These are phyloP conservation scores for Penicillium paradoxum DNA, from an alignment of 495 filamentous ascomycete genomes.

Conservation along the genomic window DNA sequence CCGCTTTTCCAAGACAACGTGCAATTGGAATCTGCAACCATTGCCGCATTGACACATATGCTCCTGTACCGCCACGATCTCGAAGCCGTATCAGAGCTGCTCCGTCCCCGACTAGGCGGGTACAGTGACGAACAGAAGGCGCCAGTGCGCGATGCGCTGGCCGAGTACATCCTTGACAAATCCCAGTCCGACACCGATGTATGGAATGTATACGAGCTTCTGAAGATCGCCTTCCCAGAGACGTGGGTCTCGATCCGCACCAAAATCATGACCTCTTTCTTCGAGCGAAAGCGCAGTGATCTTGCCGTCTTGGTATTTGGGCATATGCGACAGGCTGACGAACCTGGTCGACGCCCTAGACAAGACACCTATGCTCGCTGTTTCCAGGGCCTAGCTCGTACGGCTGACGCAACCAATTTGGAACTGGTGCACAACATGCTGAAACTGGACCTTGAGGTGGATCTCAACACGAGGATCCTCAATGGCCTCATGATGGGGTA, in stretches of 20 bases:
- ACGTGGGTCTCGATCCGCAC: constrained; percentile 55
- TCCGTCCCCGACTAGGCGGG: constrained; percentile 58
- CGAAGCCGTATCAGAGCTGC: constrained; percentile 69
- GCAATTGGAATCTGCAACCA: constrained; percentile 63
- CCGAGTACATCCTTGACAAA: constrained; percentile 59
- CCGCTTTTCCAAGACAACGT: constrained; percentile 69
- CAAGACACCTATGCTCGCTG: constrained; percentile 69
- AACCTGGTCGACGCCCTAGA: constrained; percentile 54
- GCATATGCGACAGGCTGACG: constrained; percentile 72
- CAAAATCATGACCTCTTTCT: constrained; percentile 78
- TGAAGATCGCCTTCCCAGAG: constrained; percentile 76
- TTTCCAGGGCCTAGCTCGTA: constrained; percentile 68
- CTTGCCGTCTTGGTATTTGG: constrained; percentile 82
- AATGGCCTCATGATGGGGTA: constrained; percentile 89
- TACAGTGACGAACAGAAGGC: constrained; percentile 61
- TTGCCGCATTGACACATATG: constrained; percentile 61
- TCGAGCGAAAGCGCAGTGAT: constrained; percentile 66
- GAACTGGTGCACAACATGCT: constrained; percentile 82
- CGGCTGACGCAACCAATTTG: constrained; percentile 59
- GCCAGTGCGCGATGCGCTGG: constrained; percentile 56
- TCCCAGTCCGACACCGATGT: constrained; percentile 49
- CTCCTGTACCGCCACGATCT: constrained; percentile 70
- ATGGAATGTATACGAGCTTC: constrained; percentile 79
- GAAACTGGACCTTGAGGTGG: constrained; percentile 77
- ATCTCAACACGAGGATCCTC: constrained; percentile 66